phyloP scores from a whole-genome alignment of 306 rosid species.

The Quillaja saponaria region DNA sequence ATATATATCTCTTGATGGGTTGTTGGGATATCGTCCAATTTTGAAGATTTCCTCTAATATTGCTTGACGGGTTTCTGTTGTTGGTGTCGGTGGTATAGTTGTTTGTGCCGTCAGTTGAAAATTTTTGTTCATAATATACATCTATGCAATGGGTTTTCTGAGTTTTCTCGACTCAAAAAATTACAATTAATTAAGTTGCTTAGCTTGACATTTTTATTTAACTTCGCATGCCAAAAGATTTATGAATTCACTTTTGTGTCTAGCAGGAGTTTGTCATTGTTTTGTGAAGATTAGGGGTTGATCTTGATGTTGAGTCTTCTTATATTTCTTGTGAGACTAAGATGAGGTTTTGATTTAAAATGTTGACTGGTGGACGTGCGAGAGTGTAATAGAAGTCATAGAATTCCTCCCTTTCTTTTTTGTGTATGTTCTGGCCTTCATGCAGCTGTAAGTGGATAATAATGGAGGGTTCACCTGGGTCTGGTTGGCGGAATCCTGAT shows the following conservation, averaged over 20 bases:
- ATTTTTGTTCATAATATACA: background rate
- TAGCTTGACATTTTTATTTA: conserved; percentile 10
- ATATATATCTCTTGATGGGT: conserved; percentile 30
- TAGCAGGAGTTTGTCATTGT: conserved; percentile 40
- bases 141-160: conserved; percentile 16
- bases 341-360: conserved; percentile 47
- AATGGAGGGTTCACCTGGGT: conserved; percentile 83
- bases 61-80: conserved; percentile 37
- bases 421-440: conserved; percentile 47
- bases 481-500: conserved; percentile 58
- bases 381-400: conserved; percentile 41
- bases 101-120: too few species aligned
- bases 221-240: conserved; percentile 22
- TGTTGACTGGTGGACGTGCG: conserved; percentile 46
- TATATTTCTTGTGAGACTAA: conserved; percentile 8
- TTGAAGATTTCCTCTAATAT: background rate
- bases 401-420: conserved; percentile 43
- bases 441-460: conserved; percentile 60
- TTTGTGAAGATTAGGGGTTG: conserved; percentile 34
- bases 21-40: conserved; percentile 33
- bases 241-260: conserved; percentile 31
- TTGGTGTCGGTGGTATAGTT: conserved; percentile 21
- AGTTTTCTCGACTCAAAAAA: conserved; percentile 2
- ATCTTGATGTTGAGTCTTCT: conserved; percentile 31
- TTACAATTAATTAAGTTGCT: conserved; percentile 3